Evolutionary conservation across 441 rosid species (phyloP).

Genomic region (Sinapis alba): DNA sequence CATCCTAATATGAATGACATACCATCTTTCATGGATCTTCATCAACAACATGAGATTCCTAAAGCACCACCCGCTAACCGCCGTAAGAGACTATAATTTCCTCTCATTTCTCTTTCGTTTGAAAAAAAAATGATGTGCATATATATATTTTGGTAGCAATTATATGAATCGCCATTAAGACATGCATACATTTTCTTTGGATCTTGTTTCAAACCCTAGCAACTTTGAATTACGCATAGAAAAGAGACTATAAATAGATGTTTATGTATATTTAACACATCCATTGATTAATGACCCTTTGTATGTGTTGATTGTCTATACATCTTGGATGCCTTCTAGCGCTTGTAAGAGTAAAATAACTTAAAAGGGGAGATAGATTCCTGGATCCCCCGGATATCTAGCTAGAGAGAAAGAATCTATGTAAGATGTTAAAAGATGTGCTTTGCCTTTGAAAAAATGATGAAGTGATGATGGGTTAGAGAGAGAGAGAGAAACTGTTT

Average conservation of each 20-base stretch:
- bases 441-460: constrained; percentile 42
- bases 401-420: constrained; percentile 44
- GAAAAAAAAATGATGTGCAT: not conserved
- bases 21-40: constrained; percentile 47
- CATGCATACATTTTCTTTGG: not conserved
- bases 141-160: not conserved
- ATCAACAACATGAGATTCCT: constrained; percentile 65
- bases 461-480: constrained; percentile 59
- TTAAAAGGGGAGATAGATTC: constrained; percentile 10
- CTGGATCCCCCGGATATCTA: constrained; percentile 51
- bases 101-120: not conserved
- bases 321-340: constrained; percentile 11
- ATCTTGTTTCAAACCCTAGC: constrained; percentile 13
- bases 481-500: constrained; percentile 23
- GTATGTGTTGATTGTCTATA: not conserved
- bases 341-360: constrained; percentile 14
- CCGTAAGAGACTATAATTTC: constrained; percentile 46
- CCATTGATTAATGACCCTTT: not conserved
- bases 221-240: not conserved
- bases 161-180: not conserved
- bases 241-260: not conserved
- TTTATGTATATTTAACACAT: not conserved
- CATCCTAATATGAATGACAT: constrained; percentile 57
- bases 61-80: constrained; percentile 67
- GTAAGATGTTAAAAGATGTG: constrained; percentile 26